Conservation (phyloP, 257 asterid genomes). For the Avicennia marina region DNA sequence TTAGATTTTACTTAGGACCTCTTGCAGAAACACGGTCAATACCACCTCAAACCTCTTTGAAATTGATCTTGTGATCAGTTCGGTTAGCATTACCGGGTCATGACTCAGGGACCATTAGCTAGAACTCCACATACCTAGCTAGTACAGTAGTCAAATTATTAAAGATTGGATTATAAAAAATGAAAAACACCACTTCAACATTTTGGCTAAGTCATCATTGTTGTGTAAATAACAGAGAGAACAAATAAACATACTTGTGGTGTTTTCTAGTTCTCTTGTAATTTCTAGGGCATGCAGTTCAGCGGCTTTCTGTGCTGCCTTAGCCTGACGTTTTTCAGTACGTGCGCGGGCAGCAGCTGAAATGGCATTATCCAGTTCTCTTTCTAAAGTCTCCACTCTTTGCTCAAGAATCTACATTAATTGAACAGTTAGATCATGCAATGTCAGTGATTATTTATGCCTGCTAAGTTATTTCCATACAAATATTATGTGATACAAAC, state of each 20-base stretch:
- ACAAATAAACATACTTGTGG: conserved; percentile 52
- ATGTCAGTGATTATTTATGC: background rate
- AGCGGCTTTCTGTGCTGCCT: conserved; percentile 87
- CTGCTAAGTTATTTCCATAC: background rate
- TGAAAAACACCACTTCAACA: too few species aligned
- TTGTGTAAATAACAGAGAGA: background rate
- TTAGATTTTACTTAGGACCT: too few species aligned
- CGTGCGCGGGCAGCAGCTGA: conserved; percentile 98
- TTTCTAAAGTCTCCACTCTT: conserved; percentile 84
- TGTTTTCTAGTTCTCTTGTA: conserved; percentile 86
- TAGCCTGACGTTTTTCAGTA: conserved; percentile 86
- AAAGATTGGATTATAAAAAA: too few species aligned
- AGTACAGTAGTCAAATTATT: too few species aligned
- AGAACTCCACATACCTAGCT: too few species aligned
- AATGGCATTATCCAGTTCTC: conserved; percentile 90
- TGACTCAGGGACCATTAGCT: too few species aligned
- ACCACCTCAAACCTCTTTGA: too few species aligned
- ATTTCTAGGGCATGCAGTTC: conserved; percentile 74
- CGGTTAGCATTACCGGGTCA: too few species aligned
- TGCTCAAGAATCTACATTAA: conserved; percentile 83
- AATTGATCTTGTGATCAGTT: too few species aligned
- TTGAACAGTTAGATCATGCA: background rate
- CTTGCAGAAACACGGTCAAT: too few species aligned
- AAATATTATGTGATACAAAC: too few species aligned
- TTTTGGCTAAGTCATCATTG: too few species aligned